Conservation (phyloP, 352 stramenopile species). For the Phytopythium delawarense region DNA sequence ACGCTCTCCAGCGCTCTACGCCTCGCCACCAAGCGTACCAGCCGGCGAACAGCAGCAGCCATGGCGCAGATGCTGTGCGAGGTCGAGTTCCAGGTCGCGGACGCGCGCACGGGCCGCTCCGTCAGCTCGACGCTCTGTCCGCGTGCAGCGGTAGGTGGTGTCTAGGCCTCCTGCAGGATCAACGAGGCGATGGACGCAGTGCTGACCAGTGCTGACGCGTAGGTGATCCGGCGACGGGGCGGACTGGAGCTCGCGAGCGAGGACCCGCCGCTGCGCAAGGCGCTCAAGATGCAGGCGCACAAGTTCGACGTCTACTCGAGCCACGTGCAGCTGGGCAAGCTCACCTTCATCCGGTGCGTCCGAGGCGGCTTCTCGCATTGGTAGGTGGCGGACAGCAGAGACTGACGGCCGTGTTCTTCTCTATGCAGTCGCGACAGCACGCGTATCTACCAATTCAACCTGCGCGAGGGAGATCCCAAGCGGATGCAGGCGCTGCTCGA, state of each 20-base stretch:
- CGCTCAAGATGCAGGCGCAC: constrained; percentile 41
- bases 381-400: neutral
- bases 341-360: constrained; percentile 54
- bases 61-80: constrained; percentile 23
- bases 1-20: neutral
- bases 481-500: constrained; percentile 38
- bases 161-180: too few species aligned
- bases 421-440: constrained; percentile 28
- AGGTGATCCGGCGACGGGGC: constrained; percentile 46
- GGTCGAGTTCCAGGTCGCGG: constrained; percentile 57
- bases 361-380: neutral
- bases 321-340: constrained; percentile 48
- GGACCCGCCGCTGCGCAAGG: constrained; percentile 44
- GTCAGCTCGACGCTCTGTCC: constrained; percentile 33
- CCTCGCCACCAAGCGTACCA: neutral
- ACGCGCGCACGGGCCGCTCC: constrained; percentile 45
- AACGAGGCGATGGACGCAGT: too few species aligned
- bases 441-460: constrained; percentile 62
- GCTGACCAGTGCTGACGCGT: neutral
- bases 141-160: constrained; percentile 23
- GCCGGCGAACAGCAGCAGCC: too few species aligned
- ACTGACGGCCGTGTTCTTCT: neutral
- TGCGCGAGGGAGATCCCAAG: constrained; percentile 35
- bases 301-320: constrained; percentile 71
- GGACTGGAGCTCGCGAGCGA: constrained; percentile 54